phyloP scores from a whole-genome alignment of 2,329 filamentous ascomycete genomes.

The Alternaria atra region DNA sequence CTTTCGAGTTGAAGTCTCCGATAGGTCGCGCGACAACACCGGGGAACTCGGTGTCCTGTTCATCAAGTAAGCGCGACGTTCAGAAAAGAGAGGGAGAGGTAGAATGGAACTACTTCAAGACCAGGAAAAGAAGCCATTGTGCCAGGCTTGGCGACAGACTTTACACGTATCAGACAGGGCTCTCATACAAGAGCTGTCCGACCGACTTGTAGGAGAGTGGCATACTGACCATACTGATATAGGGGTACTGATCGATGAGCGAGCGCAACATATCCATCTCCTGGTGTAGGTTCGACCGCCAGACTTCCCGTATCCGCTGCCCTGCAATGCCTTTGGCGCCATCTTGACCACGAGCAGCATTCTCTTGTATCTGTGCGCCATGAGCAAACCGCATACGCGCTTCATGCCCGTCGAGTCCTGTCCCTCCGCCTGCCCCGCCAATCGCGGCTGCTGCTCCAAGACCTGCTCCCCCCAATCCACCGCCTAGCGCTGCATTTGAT shows the following conservation, averaged over 20 bases:
- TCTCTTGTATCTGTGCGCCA: constrained; percentile 66
- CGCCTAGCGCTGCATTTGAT: constrained; percentile 63
- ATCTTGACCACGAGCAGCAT: constrained; percentile 62
- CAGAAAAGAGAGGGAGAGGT: not conserved
- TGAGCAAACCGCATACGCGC: constrained; percentile 88
- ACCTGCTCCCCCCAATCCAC: constrained; percentile 65
- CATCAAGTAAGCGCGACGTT: constrained; percentile 24
- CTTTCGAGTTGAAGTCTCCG: constrained; percentile 92
- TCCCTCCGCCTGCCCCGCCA: constrained; percentile 61
- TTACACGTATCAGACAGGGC: constrained; percentile 21
- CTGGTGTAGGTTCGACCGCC: constrained; percentile 88
- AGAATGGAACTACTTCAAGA: constrained; percentile 19
- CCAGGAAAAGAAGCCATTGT: constrained; percentile 1
- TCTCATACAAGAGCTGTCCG: constrained; percentile 6
- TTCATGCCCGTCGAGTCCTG: constrained; percentile 84
- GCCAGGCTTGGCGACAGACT: constrained; percentile 19
- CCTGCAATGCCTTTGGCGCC: constrained; percentile 66
- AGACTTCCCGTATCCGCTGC: constrained; percentile 91
- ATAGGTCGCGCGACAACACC: constrained; percentile 95
- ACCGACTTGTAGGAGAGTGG: constrained; percentile 15
- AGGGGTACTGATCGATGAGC: constrained; percentile 89
- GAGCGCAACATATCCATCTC: constrained; percentile 88
- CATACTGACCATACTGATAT: constrained; percentile 89
- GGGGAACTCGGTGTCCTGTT: constrained; percentile 96
- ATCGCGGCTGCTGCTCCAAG: constrained; percentile 64